A percentile compares a stretch with the other conserved stretches of the same genome.
phyloP scores from a whole-genome alignment of 768 basidiomycete genomes.

The Termitomyces heimii region DNA sequence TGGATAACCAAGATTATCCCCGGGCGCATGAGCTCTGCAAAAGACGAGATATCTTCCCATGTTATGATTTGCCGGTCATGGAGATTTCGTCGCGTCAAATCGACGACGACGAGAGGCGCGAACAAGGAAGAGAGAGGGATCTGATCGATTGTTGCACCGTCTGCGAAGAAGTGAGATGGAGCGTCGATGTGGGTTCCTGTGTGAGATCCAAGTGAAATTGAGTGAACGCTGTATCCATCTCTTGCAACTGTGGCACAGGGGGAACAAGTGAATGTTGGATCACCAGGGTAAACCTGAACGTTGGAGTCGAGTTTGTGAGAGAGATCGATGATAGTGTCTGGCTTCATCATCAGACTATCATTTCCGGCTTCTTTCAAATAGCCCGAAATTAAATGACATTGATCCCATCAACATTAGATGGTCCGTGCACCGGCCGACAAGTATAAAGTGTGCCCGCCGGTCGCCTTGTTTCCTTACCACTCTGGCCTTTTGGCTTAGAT shows the following conservation, averaged over 20 bases:
- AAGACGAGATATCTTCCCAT: slow-evolving; percentile 44
- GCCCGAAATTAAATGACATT: background rate
- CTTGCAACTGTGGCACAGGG: slow-evolving; percentile 32
- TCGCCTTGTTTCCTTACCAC: slow-evolving; percentile 49
- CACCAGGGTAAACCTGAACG: slow-evolving; percentile 50
- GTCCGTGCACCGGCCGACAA: slow-evolving; percentile 9
- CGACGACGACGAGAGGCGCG: slow-evolving; percentile 49
- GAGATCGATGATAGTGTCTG: slow-evolving; percentile 41
- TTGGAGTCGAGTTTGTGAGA: slow-evolving; percentile 40
- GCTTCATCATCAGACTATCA: background rate
- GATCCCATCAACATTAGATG: background rate
- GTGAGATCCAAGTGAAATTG: slow-evolving; percentile 57
- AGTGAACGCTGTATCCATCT: slow-evolving; percentile 46
- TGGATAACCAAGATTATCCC: slow-evolving; percentile 49
- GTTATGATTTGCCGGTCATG: slow-evolving; percentile 38
- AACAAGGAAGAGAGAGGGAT: slow-evolving; percentile 49
- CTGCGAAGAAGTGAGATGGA: slow-evolving; percentile 62
- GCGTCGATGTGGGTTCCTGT: slow-evolving; percentile 80
- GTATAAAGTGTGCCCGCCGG: slow-evolving; percentile 1
- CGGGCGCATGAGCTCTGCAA: slow-evolving; percentile 28
- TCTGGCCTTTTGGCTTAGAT: slow-evolving; percentile 96
- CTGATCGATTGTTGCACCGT: slow-evolving; percentile 52
- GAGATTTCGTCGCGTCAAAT: slow-evolving; percentile 32
- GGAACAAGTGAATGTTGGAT: slow-evolving; percentile 38
- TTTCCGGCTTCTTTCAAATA: background rate